These are phyloP conservation scores for Sugiyamaella floridensis DNA, from an alignment of 805 yeast species.

Conservation along the genomic window DNA sequence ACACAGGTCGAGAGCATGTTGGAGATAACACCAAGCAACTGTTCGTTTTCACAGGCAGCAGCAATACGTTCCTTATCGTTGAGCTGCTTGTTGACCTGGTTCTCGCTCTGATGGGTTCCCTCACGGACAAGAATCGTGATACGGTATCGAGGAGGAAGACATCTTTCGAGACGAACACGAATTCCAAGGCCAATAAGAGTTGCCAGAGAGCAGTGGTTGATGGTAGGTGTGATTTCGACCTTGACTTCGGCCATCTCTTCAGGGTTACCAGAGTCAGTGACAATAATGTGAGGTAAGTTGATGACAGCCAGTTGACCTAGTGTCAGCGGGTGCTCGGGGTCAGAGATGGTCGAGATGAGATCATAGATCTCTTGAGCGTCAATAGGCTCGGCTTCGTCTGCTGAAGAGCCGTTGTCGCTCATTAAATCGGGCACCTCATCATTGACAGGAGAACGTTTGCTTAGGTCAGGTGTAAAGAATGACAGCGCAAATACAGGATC, in stretches of 20 bases:
- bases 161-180: constrained; percentile 81
- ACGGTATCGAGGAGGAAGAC: constrained; percentile 78
- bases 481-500: constrained; percentile 19
- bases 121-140: constrained; percentile 73
- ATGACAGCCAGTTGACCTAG: constrained; percentile 93
- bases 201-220: constrained; percentile 94
- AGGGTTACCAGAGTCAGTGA: constrained; percentile 49
- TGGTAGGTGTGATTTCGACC: constrained; percentile 90
- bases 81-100: constrained; percentile 91
- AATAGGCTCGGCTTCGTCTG: constrained; percentile 42
- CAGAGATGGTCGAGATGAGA: constrained; percentile 77
- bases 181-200: constrained; percentile 94
- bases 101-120: constrained; percentile 93
- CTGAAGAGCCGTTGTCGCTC: constrained; percentile 14
- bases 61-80: constrained; percentile 97
- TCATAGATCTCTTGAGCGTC: constrained; percentile 90
- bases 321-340: constrained; percentile 96
- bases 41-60: constrained; percentile 97
- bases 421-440: constrained; percentile 8
- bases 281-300: constrained; percentile 70
- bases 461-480: constrained; percentile 10
- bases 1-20: constrained; percentile 82
- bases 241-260: constrained; percentile 63
- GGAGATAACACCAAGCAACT: constrained; percentile 79
- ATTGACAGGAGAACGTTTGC: constrained; percentile 3